Evolutionary conservation across 441 rosid genomes (phyloP).

Genomic region (Pelargonium cotyledonis): DNA sequence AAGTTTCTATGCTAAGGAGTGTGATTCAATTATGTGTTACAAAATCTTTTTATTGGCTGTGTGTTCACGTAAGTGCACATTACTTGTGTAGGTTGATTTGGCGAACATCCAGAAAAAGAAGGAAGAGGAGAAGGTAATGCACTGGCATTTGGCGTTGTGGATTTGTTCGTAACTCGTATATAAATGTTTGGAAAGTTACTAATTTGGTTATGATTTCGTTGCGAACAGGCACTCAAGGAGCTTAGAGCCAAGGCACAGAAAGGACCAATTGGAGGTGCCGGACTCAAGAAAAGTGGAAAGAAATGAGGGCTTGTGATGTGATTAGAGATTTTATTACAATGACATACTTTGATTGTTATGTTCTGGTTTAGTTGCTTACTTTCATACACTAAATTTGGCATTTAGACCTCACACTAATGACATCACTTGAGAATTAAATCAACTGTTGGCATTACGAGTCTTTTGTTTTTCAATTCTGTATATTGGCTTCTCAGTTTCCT

Average conservation of each 20-base stretch:
- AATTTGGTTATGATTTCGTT: slow-evolving; percentile 4
- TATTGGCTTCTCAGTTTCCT: too few relatives aligned
- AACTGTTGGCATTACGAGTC: too few relatives aligned
- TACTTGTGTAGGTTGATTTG: slow-evolving; percentile 43
- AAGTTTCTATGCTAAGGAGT: too few relatives aligned
- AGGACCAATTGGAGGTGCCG: slow-evolving; percentile 81
- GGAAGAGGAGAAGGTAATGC: slow-evolving; percentile 68
- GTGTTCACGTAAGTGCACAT: not conserved
- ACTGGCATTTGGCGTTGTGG: too few relatives aligned
- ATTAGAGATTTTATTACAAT: too few relatives aligned
- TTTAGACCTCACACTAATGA: too few relatives aligned
- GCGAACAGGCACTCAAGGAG: slow-evolving; percentile 68
- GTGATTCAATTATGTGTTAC: slow-evolving; percentile 17
- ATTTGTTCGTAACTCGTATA: too few relatives aligned
- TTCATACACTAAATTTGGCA: too few relatives aligned
- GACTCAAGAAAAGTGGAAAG: slow-evolving; percentile 93
- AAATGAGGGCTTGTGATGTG: slow-evolving; percentile 35
- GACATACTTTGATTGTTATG: not conserved
- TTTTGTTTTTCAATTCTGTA: too few relatives aligned
- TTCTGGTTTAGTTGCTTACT: not conserved
- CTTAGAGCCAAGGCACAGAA: slow-evolving; percentile 83
- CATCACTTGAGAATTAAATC: too few relatives aligned
- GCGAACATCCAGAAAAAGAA: slow-evolving; percentile 80
- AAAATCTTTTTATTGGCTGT: too few relatives aligned
- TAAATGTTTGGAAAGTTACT: not conserved